Conservation (phyloP, 2,329 filamentous ascomycete genomes). For the Acrocalymma vagum region DNA sequence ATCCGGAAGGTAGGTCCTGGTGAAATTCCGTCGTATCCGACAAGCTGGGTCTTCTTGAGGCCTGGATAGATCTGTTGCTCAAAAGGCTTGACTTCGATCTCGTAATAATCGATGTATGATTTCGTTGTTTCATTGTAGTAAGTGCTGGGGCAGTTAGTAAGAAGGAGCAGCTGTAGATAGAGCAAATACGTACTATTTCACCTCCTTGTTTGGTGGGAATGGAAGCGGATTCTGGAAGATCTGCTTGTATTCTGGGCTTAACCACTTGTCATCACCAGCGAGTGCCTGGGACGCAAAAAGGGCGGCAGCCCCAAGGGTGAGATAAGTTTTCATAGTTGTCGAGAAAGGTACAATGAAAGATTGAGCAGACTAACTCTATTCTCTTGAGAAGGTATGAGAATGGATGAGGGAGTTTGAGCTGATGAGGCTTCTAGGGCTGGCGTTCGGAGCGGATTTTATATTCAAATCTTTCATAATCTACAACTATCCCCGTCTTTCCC, state of each 20-base stretch:
- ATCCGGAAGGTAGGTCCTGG: constrained; percentile 65
- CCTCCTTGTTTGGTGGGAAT: constrained; percentile 54
- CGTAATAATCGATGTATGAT: constrained; percentile 56
- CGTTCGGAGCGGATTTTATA: constrained; percentile 16
- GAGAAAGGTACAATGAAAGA: constrained; percentile 1
- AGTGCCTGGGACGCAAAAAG: constrained; percentile 21
- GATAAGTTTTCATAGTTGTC: constrained; percentile 23
- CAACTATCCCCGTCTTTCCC: neutral
- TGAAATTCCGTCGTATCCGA: constrained; percentile 65
- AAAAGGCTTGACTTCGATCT: constrained; percentile 55
- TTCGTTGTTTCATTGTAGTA: constrained; percentile 46
- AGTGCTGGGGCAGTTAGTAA: constrained; percentile 5
- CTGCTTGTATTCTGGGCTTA: constrained; percentile 46
- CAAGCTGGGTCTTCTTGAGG: constrained; percentile 50
- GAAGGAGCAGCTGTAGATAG: neutral
- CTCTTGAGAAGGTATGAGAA: constrained; percentile 7
- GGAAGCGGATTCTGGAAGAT: constrained; percentile 54
- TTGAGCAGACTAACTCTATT: neutral
- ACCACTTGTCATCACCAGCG: constrained; percentile 32
- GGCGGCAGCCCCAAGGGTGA: constrained; percentile 20
- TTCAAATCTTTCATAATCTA: neutral
- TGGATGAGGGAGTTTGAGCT: constrained; percentile 14
- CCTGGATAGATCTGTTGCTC: constrained; percentile 54
- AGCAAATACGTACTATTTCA: constrained; percentile 45
- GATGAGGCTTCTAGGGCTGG: constrained; percentile 3